A percentile compares a stretch with the other conserved stretches of the same genome.
Conservation (phyloP, 371 early-diverging fungal species). For the Encephalitozoon intestinalis region DNA sequence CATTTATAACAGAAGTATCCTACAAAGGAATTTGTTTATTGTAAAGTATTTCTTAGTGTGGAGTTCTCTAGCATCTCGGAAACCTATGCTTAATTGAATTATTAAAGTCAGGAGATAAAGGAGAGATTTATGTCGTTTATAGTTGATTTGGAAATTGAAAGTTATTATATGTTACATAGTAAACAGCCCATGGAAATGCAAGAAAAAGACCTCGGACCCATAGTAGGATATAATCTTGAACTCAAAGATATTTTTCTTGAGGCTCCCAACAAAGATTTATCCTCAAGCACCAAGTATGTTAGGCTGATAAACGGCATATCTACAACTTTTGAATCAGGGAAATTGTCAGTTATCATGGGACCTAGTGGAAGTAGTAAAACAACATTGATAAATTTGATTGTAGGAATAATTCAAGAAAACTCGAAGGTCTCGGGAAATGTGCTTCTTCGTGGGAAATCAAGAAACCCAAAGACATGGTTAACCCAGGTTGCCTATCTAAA, state of each 20-base stretch:
- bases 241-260: background rate
- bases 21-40: background rate
- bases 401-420: slow-evolving; percentile 63
- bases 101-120: background rate
- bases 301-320: slow-evolving; percentile 18
- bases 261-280: slow-evolving; percentile 10
- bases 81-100: background rate
- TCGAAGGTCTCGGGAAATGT: slow-evolving; percentile 64
- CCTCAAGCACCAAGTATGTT: background rate
- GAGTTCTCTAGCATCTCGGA: too few relatives aligned
- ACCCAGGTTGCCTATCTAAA: slow-evolving; percentile 53
- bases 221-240: background rate
- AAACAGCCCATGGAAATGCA: background rate
- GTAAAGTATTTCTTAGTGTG: background rate
- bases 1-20: background rate
- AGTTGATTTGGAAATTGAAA: background rate
- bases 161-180: background rate
- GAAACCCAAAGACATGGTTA: slow-evolving; percentile 32
- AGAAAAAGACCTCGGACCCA: background rate
- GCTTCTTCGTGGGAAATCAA: slow-evolving; percentile 41
- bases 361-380: slow-evolving; percentile 66
- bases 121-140: background rate
- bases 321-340: slow-evolving; percentile 13
- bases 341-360: slow-evolving; percentile 67
- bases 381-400: slow-evolving; percentile 56